Conservation (phyloP, 768 basidiomycete genomes). For the Phlebiopsis gigantea region DNA sequence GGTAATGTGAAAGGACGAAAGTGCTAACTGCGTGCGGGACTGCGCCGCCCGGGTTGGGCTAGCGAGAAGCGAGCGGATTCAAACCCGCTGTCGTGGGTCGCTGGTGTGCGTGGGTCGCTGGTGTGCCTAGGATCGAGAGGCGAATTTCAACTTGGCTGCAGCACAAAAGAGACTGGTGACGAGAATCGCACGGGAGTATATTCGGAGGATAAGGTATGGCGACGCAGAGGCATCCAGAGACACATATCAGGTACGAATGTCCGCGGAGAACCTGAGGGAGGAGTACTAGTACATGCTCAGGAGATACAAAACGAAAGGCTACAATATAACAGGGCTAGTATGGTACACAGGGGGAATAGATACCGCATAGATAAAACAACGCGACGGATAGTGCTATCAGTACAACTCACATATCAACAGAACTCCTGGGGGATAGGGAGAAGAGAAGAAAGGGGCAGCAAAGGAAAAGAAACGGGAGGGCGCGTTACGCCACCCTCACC, state of each 20-base stretch:
- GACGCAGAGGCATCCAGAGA: too few species aligned
- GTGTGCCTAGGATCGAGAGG: not conserved
- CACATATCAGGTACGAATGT: too few species aligned
- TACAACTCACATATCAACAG: not conserved
- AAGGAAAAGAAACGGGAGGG: not conserved
- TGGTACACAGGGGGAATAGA: not conserved
- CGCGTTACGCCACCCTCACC: not conserved
- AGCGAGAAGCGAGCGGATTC: too few species aligned
- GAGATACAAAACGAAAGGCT: not conserved
- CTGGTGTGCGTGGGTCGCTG: not conserved
- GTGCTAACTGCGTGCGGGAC: not conserved
- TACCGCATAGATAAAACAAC: conserved; percentile 1
- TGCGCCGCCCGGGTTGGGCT: not conserved
- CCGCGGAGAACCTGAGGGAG: too few species aligned
- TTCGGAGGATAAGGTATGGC: too few species aligned
- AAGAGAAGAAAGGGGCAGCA: not conserved
- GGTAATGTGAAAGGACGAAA: not conserved
- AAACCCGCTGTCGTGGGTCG: too few species aligned
- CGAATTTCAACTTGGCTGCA: not conserved
- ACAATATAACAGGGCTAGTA: not conserved
- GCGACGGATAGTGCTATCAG: not conserved
- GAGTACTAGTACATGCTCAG: not conserved
- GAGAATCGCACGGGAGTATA: too few species aligned
- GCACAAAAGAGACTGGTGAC: too few species aligned
- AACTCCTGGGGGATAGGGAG: not conserved